A percentile compares a stretch with the other conserved stretches of the same genome.
These are phyloP conservation scores for Phytophthora tentaculata DNA, from an alignment of 352 stramenopile species.

Conservation along the genomic window DNA sequence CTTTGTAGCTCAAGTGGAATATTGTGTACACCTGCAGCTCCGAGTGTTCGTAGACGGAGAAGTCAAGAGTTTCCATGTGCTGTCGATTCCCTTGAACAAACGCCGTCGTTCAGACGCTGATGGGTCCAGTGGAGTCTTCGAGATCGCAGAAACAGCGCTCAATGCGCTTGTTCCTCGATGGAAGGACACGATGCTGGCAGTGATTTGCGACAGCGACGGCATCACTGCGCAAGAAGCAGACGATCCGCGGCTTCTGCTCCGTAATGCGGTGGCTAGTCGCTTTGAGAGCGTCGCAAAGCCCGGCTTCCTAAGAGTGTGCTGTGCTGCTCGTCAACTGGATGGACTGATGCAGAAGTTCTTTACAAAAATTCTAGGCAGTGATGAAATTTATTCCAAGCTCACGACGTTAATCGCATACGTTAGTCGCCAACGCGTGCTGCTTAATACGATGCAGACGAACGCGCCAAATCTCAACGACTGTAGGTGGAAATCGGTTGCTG, in stretches of 20 bases:
- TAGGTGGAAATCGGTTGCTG: slow-evolving; percentile 26
- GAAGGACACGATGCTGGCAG: slow-evolving; percentile 25
- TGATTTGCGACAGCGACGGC: slow-evolving; percentile 28
- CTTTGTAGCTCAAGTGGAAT: slow-evolving; percentile 32
- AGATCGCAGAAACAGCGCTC: slow-evolving; percentile 30
- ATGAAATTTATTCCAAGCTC: slow-evolving; percentile 29
- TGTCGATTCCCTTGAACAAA: slow-evolving; percentile 38
- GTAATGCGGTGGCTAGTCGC: slow-evolving; percentile 29
- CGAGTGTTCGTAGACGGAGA: slow-evolving; percentile 28
- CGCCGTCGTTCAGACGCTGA: slow-evolving; percentile 22
- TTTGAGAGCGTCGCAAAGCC: slow-evolving; percentile 29
- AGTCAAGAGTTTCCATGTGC: slow-evolving; percentile 29
- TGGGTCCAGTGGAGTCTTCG: slow-evolving; percentile 26
- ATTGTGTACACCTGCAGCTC: slow-evolving; percentile 39
- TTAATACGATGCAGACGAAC: slow-evolving; percentile 24
- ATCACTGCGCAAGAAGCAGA: slow-evolving; percentile 18
- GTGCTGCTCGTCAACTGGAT: slow-evolving; percentile 28
- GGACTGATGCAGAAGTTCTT: slow-evolving; percentile 33
- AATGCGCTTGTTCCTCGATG: slow-evolving; percentile 28
- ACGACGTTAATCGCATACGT: slow-evolving; percentile 32
- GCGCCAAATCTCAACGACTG: slow-evolving; percentile 16
- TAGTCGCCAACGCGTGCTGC: slow-evolving; percentile 25
- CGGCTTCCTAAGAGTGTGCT: slow-evolving; percentile 29
- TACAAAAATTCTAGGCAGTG: slow-evolving; percentile 19
- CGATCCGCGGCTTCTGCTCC: slow-evolving; percentile 23